A percentile compares a stretch with the other conserved stretches of the same genome.
Conservation (phyloP, 768 basidiomycete genomes). For the Russula foetens region DNA sequence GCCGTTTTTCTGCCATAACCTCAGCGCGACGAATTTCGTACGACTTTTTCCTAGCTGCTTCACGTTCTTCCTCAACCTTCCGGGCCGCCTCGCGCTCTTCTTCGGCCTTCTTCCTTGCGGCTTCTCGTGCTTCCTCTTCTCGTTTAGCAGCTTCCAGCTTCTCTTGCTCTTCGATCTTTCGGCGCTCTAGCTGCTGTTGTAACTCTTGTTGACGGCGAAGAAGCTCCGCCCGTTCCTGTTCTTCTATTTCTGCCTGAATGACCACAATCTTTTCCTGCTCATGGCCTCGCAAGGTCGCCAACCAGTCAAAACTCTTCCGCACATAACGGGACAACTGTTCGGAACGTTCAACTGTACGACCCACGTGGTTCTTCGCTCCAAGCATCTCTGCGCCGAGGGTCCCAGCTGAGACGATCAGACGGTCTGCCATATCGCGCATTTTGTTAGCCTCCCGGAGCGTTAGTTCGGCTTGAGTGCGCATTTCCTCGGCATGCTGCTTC, state of each 20-base stretch:
- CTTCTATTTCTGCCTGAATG: conserved; percentile 2
- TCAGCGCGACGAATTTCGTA: conserved; percentile 7
- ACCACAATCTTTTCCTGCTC: neutral
- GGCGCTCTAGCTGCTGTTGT: conserved; percentile 4
- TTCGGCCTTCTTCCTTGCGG: neutral
- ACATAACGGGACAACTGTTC: conserved; percentile 4
- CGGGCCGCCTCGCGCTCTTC: neutral
- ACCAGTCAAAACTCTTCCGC: neutral
- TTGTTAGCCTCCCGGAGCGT: conserved; percentile 7
- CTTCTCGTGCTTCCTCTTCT: conserved; percentile 4
- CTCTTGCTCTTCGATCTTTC: conserved; percentile 6
- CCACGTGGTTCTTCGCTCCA: neutral
- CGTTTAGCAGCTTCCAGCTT: conserved; percentile 3
- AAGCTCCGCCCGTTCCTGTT: conserved; percentile 1
- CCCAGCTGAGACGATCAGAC: neutral
- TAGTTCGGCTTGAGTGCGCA: conserved; percentile 5
- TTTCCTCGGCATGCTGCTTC: conserved; percentile 1
- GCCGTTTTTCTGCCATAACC: conserved; percentile 1
- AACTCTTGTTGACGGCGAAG: conserved; percentile 1
- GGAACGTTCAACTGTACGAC: neutral
- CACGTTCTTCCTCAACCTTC: neutral
- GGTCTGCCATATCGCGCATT: conserved; percentile 5
- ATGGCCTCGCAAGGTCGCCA: neutral
- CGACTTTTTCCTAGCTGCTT: neutral
- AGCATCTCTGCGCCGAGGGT: neutral